Percentiles rank a stretch among this genome's conserved stretches.
Evolutionary conservation across 1,284 basidiomycete species (phyloP).

Genomic region (Xanthoconium separans): DNA sequence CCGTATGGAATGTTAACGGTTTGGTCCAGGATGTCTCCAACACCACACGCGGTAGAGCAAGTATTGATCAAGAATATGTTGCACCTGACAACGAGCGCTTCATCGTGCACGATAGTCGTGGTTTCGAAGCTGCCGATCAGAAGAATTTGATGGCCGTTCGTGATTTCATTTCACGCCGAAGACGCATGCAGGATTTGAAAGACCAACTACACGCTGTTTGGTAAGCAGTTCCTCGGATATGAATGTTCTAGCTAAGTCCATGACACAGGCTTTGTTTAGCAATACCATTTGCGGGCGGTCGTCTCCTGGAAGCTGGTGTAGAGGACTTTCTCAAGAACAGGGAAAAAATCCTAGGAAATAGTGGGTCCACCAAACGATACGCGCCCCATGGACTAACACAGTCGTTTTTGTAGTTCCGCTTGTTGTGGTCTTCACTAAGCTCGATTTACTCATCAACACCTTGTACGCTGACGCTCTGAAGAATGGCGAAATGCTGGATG

Average conservation of each 20-base stretch:
- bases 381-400: neutral
- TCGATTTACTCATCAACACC: neutral
- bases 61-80: neutral
- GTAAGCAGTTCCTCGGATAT: too few relatives aligned
- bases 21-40: too few relatives aligned
- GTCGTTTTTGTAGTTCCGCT: neutral
- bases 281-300: neutral
- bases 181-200: neutral
- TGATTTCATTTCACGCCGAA: neutral
- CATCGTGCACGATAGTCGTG: neutral
- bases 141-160: neutral
- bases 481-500: neutral
- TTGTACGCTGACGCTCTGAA: neutral
- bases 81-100: neutral
- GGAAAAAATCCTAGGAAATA: neutral
- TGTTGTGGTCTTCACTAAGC: neutral
- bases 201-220: neutral
- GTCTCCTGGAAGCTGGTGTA: neutral
- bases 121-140: neutral
- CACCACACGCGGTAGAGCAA: too few relatives aligned
- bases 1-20: too few relatives aligned
- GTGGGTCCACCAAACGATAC: neutral
- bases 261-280: neutral
- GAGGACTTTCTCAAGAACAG: neutral
- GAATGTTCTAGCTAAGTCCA: neutral